phyloP scores from a whole-genome alignment of 2,329 filamentous ascomycete species.

The Stachybotrys chartarum region DNA sequence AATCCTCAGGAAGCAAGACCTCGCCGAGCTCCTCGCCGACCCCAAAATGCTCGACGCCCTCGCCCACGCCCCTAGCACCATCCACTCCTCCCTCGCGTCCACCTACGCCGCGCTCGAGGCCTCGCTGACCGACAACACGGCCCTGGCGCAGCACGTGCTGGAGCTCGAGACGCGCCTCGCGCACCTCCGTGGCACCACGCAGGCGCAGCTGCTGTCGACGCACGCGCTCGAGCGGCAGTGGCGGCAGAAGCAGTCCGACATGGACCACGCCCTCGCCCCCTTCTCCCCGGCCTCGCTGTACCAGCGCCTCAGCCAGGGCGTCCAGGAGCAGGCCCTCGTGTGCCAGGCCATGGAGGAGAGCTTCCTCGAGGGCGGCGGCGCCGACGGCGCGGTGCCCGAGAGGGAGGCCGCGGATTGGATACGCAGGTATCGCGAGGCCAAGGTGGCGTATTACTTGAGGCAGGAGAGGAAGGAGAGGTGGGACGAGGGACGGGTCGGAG shows the following conservation, averaged over 20 bases:
- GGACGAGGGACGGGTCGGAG: conserved; percentile 93
- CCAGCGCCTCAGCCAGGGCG: conserved; percentile 66
- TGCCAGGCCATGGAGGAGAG: conserved; percentile 86
- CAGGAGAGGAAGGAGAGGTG: conserved; percentile 86
- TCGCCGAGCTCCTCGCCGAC: conserved; percentile 60
- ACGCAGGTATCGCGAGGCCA: conserved; percentile 70
- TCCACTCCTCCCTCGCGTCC: conserved; percentile 63
- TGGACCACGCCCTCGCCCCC: conserved; percentile 75
- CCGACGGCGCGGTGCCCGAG: conserved; percentile 51
- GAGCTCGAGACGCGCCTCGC: conserved; percentile 51
- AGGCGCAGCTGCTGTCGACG: conserved; percentile 74
- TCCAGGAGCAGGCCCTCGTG: conserved; percentile 75
- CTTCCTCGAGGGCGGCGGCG: conserved; percentile 59
- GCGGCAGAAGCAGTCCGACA: conserved; percentile 79
- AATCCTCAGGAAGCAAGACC: conserved; percentile 61
- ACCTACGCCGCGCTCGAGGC: conserved; percentile 58
- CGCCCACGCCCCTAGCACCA: conserved; percentile 56
- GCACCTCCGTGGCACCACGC: conserved; percentile 61
- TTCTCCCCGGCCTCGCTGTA: conserved; percentile 87
- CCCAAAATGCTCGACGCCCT: conserved; percentile 67
- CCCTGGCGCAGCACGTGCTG: conserved; percentile 56
- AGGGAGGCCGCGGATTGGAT: conserved; percentile 84
- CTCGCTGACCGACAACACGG: conserved; percentile 64
- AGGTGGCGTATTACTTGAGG: conserved; percentile 69
- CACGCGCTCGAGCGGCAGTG: conserved; percentile 89